Evolutionary conservation across 176 grass and related monocot genomes (phyloP), one percentile per base, ranked within the genome.

Genomic region (Thinopyrum elongatum): DNA sequence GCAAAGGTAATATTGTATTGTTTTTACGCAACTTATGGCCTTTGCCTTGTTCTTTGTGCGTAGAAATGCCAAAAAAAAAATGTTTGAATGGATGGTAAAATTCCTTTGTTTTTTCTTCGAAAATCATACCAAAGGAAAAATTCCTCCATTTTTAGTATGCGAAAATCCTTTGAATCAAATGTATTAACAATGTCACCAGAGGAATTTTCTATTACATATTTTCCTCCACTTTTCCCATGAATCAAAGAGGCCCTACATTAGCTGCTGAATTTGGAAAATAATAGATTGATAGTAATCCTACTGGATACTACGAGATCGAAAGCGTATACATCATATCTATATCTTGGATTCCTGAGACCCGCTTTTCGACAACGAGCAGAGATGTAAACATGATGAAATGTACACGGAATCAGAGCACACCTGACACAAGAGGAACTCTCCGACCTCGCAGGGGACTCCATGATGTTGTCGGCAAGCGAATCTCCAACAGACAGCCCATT

Each of bases 401-500:
- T 12, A 77, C 65, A 77, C 3, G 2, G 62, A 82, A 76, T 16
- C 22, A 59, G 12, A 86, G 73, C 44, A 71, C 70, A 81, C 97
- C 97, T 92, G 66, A 88, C 78, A 60, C 84, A 90, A 34, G 77
- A 91, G 44, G 79, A 39, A 63, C 80, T 92, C 78, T 98, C 97
- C 23, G 97, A 91, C 74, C 90, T 88, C 4, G 76, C 91, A 34
- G 97, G 97, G 80, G 94, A 98, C 91, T 94, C 97, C 92, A 95
- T 94, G 77, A 94, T 88, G 67, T 92, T 91, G 27, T 98, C 97
- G 51, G 81, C 65, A 42, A 96, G 90, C 10, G 97, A 85, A 79
- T 98, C 93, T 42, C 94, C 94, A 23, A 96, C 94, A 73, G 97
- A 96, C 36, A 98, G 68, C 46, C 97, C 97, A 51, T 98, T 98